These are phyloP conservation scores for Ceriops tagal DNA, from an alignment of 345 rosid species.

Conservation along the genomic window DNA sequence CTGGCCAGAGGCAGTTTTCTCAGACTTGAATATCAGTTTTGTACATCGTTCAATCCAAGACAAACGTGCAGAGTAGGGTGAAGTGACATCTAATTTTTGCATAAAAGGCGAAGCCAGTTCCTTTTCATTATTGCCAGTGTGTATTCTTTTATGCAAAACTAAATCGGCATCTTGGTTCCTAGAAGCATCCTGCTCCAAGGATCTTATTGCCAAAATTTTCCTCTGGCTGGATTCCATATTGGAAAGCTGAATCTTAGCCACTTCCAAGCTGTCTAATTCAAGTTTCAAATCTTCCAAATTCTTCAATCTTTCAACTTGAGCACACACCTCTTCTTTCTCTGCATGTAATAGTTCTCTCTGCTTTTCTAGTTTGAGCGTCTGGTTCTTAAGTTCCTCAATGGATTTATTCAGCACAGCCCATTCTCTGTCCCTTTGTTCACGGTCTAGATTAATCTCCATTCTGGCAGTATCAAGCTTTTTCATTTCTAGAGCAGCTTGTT, in stretches of 20 bases:
- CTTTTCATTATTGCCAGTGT: constrained; percentile 33
- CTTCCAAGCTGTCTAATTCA: constrained; percentile 61
- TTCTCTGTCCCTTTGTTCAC: constrained; percentile 74
- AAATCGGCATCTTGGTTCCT: constrained; percentile 34
- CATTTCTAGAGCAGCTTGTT: constrained; percentile 60
- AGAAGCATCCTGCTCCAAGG: constrained; percentile 36
- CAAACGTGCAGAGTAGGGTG: constrained; percentile 49
- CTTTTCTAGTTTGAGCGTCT: constrained; percentile 65
- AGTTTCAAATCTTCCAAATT: constrained; percentile 76
- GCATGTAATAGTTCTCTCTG: constrained; percentile 75
- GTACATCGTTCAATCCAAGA: constrained; percentile 77
- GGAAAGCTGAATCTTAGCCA: constrained; percentile 65
- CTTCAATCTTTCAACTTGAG: constrained; percentile 60
- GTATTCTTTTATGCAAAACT: constrained; percentile 27
- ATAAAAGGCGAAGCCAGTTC: constrained; percentile 39
- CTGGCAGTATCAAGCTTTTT: constrained; percentile 79
- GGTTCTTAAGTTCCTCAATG: constrained; percentile 74
- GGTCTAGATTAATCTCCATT: constrained; percentile 68
- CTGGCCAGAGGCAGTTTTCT: constrained; percentile 25
- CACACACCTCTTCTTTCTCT: constrained; percentile 68
- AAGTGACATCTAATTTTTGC: constrained; percentile 30
- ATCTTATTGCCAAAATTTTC: constrained; percentile 48
- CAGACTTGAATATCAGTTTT: constrained; percentile 65
- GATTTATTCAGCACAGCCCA: constrained; percentile 72
- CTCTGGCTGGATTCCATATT: constrained; percentile 51